These are phyloP conservation scores for Cylindrodendrum hubeiense DNA, from an alignment of 2,329 filamentous ascomycete species.

Conservation along the genomic window DNA sequence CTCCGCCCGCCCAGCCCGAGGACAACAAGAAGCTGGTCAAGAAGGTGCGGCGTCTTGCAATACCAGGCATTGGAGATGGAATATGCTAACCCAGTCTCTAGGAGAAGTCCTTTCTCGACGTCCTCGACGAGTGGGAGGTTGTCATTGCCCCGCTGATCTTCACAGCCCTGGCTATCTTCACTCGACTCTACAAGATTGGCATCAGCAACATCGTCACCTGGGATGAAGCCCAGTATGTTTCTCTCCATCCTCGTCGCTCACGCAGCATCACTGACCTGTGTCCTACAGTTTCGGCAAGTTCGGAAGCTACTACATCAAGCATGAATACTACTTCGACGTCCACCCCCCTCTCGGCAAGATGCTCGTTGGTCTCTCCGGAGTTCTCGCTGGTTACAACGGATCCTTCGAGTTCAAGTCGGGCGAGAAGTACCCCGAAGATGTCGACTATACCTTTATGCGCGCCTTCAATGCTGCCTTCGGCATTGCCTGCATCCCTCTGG, in stretches of 20 bases:
- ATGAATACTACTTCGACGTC: conserved; percentile 96
- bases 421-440: conserved; percentile 91
- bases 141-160: conserved; percentile 72
- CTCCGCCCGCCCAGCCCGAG: conserved; percentile 59
- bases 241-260: conserved; percentile 16
- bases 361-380: conserved; percentile 95
- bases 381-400: conserved; percentile 97
- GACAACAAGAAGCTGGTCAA: conserved; percentile 71
- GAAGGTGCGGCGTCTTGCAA: conserved; percentile 59
- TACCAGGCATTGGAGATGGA: neutral
- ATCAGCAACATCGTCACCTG: conserved; percentile 75
- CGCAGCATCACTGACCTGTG: conserved; percentile 3
- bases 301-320: conserved; percentile 98
- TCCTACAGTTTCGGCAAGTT: conserved; percentile 88
- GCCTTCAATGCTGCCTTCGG: conserved; percentile 97
- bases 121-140: conserved; percentile 74
- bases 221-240: conserved; percentile 74
- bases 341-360: conserved; percentile 98
- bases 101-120: conserved; percentile 69
- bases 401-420: conserved; percentile 99
- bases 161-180: conserved; percentile 73
- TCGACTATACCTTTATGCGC: conserved; percentile 99
- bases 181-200: conserved; percentile 77
- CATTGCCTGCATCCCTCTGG: conserved; percentile 90
- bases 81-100: conserved; percentile 46